Evolutionary conservation across 2,329 filamentous ascomycete species (phyloP), one percentile per base, ranked within the genome.

Genomic region (Colletotrichum godetiae): DNA sequence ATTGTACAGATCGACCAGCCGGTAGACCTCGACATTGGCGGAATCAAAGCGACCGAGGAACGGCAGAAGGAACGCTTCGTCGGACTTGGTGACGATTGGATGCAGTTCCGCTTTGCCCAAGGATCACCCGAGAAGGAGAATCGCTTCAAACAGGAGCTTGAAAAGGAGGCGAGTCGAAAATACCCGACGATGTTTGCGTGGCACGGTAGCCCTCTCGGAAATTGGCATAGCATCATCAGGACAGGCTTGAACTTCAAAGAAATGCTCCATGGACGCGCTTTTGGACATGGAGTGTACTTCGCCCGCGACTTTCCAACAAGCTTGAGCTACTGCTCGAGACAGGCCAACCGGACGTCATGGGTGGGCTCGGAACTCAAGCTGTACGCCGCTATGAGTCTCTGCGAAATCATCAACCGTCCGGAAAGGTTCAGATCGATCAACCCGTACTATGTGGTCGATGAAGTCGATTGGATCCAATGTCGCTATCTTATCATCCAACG

Each of bases 161-260:
- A 86, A 49, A 78, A 83, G 5, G 86, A 87, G 29, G 81, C 80
- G 35, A 77, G n/a, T 72, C 52, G 58, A 76, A 82, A 72, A 4
- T 85, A 90, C 76, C 93, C 93, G 0, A 96, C 94, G 0, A 81
- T 98, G 1, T 95, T 97, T 78, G 94, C 94, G 0, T 98, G 93
- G 92, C 95, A 98, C 80, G 95, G 95, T 6, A 97, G 94, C 78
- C 80, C 84, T 0, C 75, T 97, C 3, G 76, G 81, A 3, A 98
- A 97, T 78, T 98, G 95, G 95, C 95, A 98, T 81, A 93, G 92
- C 77, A 98, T 98, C 77, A 91, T 98, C 75, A 91, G 95, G 37
- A 90, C 93, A 73, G 95, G 95, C 0, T 85, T 98, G 6, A 90
- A 97, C 79, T 98, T 92, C 82, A 88, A 90, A 5, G 81, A 88